phyloP scores from a whole-genome alignment of 2,329 filamentous ascomycete species.

The Neodidymelliopsis sp. region DNA sequence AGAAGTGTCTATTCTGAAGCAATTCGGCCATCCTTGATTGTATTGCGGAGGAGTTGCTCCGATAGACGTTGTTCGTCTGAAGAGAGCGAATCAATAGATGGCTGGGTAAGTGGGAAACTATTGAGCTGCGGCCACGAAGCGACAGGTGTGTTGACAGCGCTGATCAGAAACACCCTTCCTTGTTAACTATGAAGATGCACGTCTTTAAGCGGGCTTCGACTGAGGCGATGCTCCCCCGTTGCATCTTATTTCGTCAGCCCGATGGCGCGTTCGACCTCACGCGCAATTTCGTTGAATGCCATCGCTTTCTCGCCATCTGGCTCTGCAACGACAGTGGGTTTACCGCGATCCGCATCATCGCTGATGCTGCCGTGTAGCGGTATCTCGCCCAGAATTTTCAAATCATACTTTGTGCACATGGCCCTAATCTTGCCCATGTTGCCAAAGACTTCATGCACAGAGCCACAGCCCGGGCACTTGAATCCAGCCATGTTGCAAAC shows the following conservation, averaged over 20 bases:
- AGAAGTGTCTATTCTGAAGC: background rate
- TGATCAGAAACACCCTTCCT: too few species aligned
- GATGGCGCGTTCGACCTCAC: constrained; percentile 50
- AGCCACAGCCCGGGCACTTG: constrained; percentile 59
- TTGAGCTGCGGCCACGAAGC: too few species aligned
- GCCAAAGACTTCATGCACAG: constrained; percentile 52
- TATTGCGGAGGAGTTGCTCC: constrained; percentile 10
- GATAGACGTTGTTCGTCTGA: too few species aligned
- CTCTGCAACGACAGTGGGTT: constrained; percentile 88
- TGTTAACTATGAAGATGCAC: too few species aligned
- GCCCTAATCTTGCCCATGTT: constrained; percentile 79
- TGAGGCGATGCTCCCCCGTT: too few species aligned
- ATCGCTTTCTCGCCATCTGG: constrained; percentile 75
- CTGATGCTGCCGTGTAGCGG: constrained; percentile 87
- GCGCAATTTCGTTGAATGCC: constrained; percentile 76
- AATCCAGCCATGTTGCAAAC: constrained; percentile 61
- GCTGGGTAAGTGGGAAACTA: too few species aligned
- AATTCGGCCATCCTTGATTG: too few species aligned
- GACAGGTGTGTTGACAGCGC: too few species aligned
- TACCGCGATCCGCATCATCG: constrained; percentile 84
- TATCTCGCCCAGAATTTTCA: constrained; percentile 87
- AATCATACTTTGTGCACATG: constrained; percentile 74
- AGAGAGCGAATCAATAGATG: too few species aligned
- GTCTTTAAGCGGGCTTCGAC: too few species aligned
- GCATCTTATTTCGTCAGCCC: constrained; percentile 26